Percentiles rank a stretch among this genome's conserved stretches.
Evolutionary conservation across 2,329 filamentous ascomycete species (phyloP).

Genomic region (Penicillium rolfsii): DNA sequence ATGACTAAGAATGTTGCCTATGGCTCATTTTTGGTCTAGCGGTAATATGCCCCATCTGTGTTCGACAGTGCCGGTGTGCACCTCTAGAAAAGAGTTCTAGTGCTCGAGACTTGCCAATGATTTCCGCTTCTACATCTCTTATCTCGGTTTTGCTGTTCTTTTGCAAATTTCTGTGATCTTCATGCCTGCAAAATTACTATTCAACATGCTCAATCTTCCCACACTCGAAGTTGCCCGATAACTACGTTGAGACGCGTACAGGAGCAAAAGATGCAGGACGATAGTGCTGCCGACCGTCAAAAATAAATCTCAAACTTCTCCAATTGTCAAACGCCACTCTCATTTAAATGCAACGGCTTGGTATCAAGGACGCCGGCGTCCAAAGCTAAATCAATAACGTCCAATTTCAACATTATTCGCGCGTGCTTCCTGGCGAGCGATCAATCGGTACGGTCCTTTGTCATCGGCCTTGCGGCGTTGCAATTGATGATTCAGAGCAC

Average conservation of each 20-base stretch:
- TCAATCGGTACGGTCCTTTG: constrained; percentile 15
- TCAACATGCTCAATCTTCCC: neutral
- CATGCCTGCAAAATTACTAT: neutral
- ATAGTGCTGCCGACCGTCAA: neutral
- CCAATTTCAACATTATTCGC: constrained; percentile 12
- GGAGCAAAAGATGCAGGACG: neutral
- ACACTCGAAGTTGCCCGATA: neutral
- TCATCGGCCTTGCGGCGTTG: neutral
- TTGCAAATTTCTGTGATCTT: neutral
- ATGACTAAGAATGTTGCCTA: too few relatives aligned
- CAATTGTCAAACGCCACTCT: neutral
- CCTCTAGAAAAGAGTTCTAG: neutral
- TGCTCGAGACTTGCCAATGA: too few relatives aligned
- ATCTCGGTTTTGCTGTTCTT: neutral
- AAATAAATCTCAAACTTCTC: neutral
- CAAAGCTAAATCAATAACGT: constrained; percentile 17
- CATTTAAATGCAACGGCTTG: constrained; percentile 1
- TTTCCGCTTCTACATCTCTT: neutral
- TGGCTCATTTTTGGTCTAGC: too few relatives aligned
- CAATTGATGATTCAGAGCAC: constrained; percentile 12
- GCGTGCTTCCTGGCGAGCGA: constrained; percentile 20
- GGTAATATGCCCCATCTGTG: too few relatives aligned
- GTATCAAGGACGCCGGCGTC: constrained; percentile 18
- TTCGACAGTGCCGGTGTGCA: too few relatives aligned
- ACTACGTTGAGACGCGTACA: neutral